Base-by-base conservation (phyloP, 2,329 filamentous ascomycete genomes). In the Chaetothyriales sp. region DNA sequence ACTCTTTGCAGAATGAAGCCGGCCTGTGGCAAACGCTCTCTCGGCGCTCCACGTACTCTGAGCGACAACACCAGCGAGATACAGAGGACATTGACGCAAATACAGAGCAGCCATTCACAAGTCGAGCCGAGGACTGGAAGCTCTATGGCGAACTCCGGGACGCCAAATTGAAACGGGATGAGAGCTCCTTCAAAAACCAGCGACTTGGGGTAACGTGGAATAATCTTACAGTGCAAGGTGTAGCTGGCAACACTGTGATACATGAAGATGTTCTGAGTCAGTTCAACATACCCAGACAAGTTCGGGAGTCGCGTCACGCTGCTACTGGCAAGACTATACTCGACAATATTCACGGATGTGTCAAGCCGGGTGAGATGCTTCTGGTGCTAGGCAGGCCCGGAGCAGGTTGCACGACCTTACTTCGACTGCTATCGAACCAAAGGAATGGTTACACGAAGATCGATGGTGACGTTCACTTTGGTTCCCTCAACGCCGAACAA, bases 311-410 rank as follows among this genome's bases (percentile, higher is more conserved):
- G 52, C 70, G 69, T 57, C 70, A 69, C 44, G 37, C 15, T 43
- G 52, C 47, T 37, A 47, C 43, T 43, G 43, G 13, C 47, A 45
- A 80, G 77, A 59, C 73, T 76, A 0, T 88, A 46, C 67, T 88
- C 19, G 75, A 83, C 50, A 73, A 78, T 59, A 78, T 76, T 52
- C 77, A 81, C 62, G 83, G 83, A 9, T 85, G 81, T 58, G 78
- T 87, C 48, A 81, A 82, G 63, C 82, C 83, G 0, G 84, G 82
- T 18, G 82, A 86, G 65, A 85, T 86, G 83, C 66, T 85, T 1
- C 68, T 86, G 0, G 82, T 86, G 0, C 70, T 86, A 0, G 83
- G 83, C 2, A 73, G 82, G 1, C 83, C 83, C 0, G 83, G 82
- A 0, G 74, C 80, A 2, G 83, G 83, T 33, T 88, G 84, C 63